Evolutionary conservation across 2,329 filamentous ascomycete genomes (phyloP).

Genomic region (Epichloe glyceriae): DNA sequence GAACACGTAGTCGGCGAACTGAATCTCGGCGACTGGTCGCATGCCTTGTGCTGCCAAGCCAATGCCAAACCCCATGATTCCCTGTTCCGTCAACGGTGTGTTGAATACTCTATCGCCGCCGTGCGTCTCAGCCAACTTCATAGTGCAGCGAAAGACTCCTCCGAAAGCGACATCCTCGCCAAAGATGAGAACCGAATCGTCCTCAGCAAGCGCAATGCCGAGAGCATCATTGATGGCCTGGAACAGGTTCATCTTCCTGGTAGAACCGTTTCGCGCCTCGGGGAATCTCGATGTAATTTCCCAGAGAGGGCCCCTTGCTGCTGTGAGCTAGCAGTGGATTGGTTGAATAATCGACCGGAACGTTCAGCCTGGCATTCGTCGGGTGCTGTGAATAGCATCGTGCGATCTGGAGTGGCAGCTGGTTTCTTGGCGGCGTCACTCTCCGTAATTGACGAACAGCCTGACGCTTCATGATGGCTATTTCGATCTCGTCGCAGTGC

Average conservation of each 20-base stretch:
- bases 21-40: constrained; percentile 86
- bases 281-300: constrained; percentile 62
- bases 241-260: constrained; percentile 85
- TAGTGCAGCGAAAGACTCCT: constrained; percentile 88
- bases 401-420: constrained; percentile 10
- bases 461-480: constrained; percentile 19
- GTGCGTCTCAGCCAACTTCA: constrained; percentile 79
- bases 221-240: constrained; percentile 88
- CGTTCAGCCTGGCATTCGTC: constrained; percentile 58
- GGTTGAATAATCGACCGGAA: constrained; percentile 75
- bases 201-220: constrained; percentile 64
- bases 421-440: constrained; percentile 13
- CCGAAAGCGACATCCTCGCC: constrained; percentile 96
- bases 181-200: constrained; percentile 81
- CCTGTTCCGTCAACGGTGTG: constrained; percentile 86
- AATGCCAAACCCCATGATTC: constrained; percentile 86
- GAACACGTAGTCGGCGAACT: constrained; percentile 90
- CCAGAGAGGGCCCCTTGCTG: constrained; percentile 46
- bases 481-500: constrained; percentile 3
- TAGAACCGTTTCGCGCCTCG: constrained; percentile 52
- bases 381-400: constrained; percentile 42
- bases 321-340: constrained; percentile 73
- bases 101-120: constrained; percentile 89
- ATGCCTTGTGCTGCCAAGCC: constrained; percentile 83
- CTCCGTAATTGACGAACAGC: constrained; percentile 18